Evolutionary conservation across 371 early-diverging fungal genomes (phyloP).

Genomic region (Apophysomyces elegans): DNA sequence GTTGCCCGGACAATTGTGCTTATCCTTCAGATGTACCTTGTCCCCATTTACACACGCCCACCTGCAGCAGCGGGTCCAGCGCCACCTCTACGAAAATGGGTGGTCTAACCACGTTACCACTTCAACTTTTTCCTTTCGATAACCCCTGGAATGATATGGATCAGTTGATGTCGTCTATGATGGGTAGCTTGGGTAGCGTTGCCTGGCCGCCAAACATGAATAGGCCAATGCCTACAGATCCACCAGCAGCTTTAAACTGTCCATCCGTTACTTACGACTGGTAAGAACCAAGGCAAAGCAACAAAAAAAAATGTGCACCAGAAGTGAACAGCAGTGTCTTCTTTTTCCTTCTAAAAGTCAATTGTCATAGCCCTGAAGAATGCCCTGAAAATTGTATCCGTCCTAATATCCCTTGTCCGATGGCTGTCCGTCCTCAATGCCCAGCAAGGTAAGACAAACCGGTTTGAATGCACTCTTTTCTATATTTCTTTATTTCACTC

Average conservation of each 20-base stretch:
- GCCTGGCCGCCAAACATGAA: background rate
- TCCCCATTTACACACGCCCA: slow-evolving; percentile 24
- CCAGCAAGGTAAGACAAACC: background rate
- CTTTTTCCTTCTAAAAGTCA: background rate
- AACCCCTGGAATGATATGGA: background rate
- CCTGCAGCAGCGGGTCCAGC: slow-evolving; percentile 18
- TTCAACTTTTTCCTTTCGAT: background rate
- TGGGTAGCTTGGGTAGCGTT: no score
- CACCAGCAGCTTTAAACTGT: background rate
- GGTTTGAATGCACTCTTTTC: background rate
- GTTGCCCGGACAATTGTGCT: slow-evolving; percentile 28
- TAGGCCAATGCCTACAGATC: background rate
- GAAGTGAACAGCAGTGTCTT: background rate
- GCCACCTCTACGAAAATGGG: background rate
- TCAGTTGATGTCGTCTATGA: background rate
- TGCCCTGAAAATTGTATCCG: slow-evolving; percentile 23
- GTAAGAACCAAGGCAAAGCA: slow-evolving; percentile 6
- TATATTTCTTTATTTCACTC: background rate
- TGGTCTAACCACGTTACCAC: background rate
- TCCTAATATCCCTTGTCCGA: slow-evolving; percentile 20
- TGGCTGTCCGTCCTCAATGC: slow-evolving; percentile 12
- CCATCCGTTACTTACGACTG: slow-evolving; percentile 20
- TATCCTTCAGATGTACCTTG: slow-evolving; percentile 28
- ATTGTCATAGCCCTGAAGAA: slow-evolving; percentile 15
- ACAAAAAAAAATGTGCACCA: no score